phyloP scores from a whole-genome alignment of 768 basidiomycete species.

The Tylopilus sp. region DNA sequence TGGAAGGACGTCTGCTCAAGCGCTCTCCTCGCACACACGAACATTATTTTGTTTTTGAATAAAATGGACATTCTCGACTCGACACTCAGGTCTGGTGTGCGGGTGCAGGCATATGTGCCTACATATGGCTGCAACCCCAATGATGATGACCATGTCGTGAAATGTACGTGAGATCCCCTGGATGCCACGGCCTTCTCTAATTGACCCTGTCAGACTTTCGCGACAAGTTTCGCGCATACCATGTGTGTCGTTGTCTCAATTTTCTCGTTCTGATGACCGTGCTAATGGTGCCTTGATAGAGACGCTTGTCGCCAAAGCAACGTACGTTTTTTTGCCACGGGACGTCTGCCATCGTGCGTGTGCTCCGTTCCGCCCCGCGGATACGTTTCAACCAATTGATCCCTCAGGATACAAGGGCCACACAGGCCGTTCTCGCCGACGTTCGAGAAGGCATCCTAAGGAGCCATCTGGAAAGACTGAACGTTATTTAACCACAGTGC shows the following conservation, averaged over 20 bases:
- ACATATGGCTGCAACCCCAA: slow-evolving; percentile 59
- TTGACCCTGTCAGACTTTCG: slow-evolving; percentile 50
- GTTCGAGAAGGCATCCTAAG: slow-evolving; percentile 44
- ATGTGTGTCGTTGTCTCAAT: slow-evolving; percentile 40
- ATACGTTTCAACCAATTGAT: background rate
- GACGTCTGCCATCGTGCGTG: slow-evolving; percentile 65
- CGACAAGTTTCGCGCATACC: slow-evolving; percentile 63
- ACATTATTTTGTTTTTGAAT: slow-evolving; percentile 74
- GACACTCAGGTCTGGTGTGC: slow-evolving; percentile 54
- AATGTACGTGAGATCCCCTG: slow-evolving; percentile 43
- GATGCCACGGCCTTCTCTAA: background rate
- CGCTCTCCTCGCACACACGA: slow-evolving; percentile 54
- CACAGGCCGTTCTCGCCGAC: slow-evolving; percentile 35
- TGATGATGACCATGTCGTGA: slow-evolving; percentile 54
- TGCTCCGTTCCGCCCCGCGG: background rate
- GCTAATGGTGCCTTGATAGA: slow-evolving; percentile 32
- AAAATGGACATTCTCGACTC: slow-evolving; percentile 52
- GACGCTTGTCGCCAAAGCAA: slow-evolving; percentile 50
- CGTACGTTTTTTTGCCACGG: slow-evolving; percentile 66
- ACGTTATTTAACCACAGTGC: slow-evolving; percentile 21
- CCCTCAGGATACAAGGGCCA: slow-evolving; percentile 36
- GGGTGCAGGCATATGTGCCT: slow-evolving; percentile 57
- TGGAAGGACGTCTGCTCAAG: slow-evolving; percentile 72
- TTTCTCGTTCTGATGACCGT: background rate
- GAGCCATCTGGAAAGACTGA: slow-evolving; percentile 30